phyloP scores from a whole-genome alignment of 192 early-diverging fungal species.

The Coemansia aciculifera region DNA sequence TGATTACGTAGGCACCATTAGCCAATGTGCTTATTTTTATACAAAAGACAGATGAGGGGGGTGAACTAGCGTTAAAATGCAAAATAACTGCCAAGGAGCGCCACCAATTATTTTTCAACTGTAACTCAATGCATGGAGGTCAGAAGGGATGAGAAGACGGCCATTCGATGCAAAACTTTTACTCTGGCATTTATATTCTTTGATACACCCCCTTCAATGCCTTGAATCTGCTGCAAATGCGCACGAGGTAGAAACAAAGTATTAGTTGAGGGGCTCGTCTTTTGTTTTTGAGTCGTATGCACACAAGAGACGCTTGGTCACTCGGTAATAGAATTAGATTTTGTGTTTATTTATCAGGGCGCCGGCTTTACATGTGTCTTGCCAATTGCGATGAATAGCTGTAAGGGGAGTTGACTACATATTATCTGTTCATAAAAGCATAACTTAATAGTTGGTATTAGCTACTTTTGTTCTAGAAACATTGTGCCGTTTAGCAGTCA shows the following conservation, averaged over 20 bases:
- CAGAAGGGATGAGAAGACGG: constrained; percentile 26
- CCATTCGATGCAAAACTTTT: background rate
- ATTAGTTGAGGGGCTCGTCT: background rate
- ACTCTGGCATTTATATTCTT: background rate
- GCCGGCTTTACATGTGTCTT: background rate
- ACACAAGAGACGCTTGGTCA: background rate
- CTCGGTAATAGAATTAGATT: background rate
- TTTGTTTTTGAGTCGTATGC: background rate
- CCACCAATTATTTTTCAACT: constrained; percentile 12
- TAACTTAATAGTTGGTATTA: background rate
- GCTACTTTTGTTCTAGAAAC: background rate
- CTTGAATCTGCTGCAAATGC: background rate
- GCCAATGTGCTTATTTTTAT: background rate
- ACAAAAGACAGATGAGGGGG: background rate
- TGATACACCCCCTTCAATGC: background rate
- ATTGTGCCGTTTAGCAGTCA: background rate
- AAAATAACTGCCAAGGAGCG: constrained; percentile 6
- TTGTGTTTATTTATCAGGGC: background rate
- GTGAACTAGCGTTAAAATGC: background rate
- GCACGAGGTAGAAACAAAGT: background rate
- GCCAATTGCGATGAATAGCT: background rate
- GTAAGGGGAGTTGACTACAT: no score
- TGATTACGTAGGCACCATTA: background rate
- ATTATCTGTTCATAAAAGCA: no score
- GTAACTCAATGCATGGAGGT: constrained; percentile 13